Evolutionary conservation across 2,329 filamentous ascomycete species (phyloP).

Genomic region (Colletotrichum eremochloae): DNA sequence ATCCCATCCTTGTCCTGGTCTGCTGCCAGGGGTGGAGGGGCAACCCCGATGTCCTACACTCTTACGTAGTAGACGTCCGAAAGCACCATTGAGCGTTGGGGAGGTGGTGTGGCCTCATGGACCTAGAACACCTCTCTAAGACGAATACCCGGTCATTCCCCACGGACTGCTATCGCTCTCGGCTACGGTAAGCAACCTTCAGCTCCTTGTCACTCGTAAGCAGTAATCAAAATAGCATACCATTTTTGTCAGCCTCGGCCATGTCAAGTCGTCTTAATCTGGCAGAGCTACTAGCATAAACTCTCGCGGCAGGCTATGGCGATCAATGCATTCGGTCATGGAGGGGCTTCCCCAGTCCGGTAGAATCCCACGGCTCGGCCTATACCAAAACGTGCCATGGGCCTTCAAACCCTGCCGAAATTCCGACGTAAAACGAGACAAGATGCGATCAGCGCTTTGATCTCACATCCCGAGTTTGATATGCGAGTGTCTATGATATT

Average conservation of each 20-base stretch:
- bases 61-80: slow-evolving; percentile 10
- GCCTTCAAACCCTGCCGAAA: slow-evolving; percentile 10
- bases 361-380: slow-evolving; percentile 4
- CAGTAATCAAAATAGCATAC: slow-evolving; percentile 28
- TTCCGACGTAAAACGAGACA: slow-evolving; percentile 18
- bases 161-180: slow-evolving; percentile 15
- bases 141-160: slow-evolving; percentile 4
- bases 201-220: slow-evolving; percentile 23
- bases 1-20: slow-evolving; percentile 29
- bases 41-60: slow-evolving; percentile 29
- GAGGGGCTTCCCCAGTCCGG: slow-evolving; percentile 20
- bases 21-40: slow-evolving; percentile 5
- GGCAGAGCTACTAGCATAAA: slow-evolving; percentile 27
- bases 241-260: slow-evolving; percentile 36
- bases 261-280: slow-evolving; percentile 19
- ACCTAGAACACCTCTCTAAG: slow-evolving; percentile 17
- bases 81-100: slow-evolving; percentile 11
- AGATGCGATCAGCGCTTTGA: slow-evolving; percentile 27
- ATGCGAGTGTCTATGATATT: slow-evolving; percentile 23
- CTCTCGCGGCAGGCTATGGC: slow-evolving; percentile 19
- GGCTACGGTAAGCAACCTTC: not conserved
- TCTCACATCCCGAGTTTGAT: slow-evolving; percentile 26
- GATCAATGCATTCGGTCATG: slow-evolving; percentile 37
- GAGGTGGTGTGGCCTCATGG: slow-evolving; percentile 26
- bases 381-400: slow-evolving; percentile 2